These are phyloP conservation scores for Byssothecium circinans DNA, from an alignment of 2,329 filamentous ascomycete genomes.

Conservation along the genomic window DNA sequence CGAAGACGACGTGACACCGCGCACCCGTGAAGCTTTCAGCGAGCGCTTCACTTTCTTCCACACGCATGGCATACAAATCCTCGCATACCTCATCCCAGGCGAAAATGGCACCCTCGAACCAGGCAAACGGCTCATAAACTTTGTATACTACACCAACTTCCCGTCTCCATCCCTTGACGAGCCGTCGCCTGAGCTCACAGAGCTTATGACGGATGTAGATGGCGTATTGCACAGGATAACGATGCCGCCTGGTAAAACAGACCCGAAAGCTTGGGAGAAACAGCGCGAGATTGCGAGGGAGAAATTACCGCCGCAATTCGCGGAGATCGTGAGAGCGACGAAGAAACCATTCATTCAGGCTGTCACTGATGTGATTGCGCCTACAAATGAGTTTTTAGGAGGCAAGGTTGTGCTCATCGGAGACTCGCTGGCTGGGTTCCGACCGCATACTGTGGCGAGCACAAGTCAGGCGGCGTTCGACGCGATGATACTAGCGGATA, in stretches of 20 bases:
- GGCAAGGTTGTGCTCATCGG: slow-evolving; percentile 51
- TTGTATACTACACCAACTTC: slow-evolving; percentile 52
- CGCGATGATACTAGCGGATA: slow-evolving; percentile 45
- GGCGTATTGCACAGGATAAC: slow-evolving; percentile 47
- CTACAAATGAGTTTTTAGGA: slow-evolving; percentile 42
- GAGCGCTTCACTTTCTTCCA: slow-evolving; percentile 49
- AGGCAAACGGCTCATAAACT: slow-evolving; percentile 51
- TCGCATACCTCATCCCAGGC: slow-evolving; percentile 52
- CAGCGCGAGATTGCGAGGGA: slow-evolving; percentile 38
- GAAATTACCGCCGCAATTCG: slow-evolving; percentile 45
- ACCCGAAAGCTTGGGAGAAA: slow-evolving; percentile 43
- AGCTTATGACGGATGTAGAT: slow-evolving; percentile 50
- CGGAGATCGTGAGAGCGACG: slow-evolving; percentile 46
- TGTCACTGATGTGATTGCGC: slow-evolving; percentile 48
- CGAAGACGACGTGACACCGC: slow-evolving; percentile 23
- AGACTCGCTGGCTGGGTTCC: slow-evolving; percentile 51
- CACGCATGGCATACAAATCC: slow-evolving; percentile 39
- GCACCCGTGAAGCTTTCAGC: slow-evolving; percentile 31
- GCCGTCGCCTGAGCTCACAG: slow-evolving; percentile 42
- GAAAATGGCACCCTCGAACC: slow-evolving; percentile 43
- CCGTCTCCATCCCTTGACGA: slow-evolving; percentile 28
- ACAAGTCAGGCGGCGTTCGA: slow-evolving; percentile 54
- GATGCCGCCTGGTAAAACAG: slow-evolving; percentile 47
- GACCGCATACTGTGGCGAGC: slow-evolving; percentile 52
- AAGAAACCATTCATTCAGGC: slow-evolving; percentile 50